Evolutionary conservation across 371 early-diverging fungal genomes (phyloP), one percentile per base, ranked within the genome.

Genomic region (Coemansia sp.): DNA sequence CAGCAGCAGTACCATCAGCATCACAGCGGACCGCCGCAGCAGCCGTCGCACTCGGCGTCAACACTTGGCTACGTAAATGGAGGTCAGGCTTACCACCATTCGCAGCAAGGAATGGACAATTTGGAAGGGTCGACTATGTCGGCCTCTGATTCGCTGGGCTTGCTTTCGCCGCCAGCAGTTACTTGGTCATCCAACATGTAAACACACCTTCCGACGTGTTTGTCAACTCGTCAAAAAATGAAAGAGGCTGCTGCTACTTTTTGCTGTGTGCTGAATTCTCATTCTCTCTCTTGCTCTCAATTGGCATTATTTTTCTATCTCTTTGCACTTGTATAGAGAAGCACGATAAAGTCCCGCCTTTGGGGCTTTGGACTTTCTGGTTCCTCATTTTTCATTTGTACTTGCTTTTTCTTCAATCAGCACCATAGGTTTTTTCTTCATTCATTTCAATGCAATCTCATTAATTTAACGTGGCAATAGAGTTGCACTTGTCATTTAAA

Each of bases 101-200:
- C 67, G 47, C 75, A 75, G 62, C 65, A 64, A 30, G 75, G 71
- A n/a, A 70, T 71, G 58, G 75, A 75, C 0, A 64, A 65, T 6
- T 42, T 75, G 20, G 75, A 75, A 23, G 68, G 68, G 3, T 60
- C 75, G 11, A 42, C 64, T 4, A 67, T 67, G 26, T 54, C 67
- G 2, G 62, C 62, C 3, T 44, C 75, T 5, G 77, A 75, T 25
- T 67, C 77, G 9, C 65, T 75, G 28, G 77, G 77, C 25, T 33
- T 75, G 39, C 64, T 75, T 11, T 75, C 77, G 30, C 77, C 77
- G n/a, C 77, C 77, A 2, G 62, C 77, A 1, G 77, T 75, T 55
- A 62, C 75, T 5, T 75, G 77, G 77, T 68, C 77, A 18, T 44
- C 64, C n/a, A 75, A 75, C 59, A 67, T 75, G 72, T 75, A 64